These are phyloP conservation scores for Rosa persica DNA, from an alignment of 306 rosid species.

Conservation along the genomic window DNA sequence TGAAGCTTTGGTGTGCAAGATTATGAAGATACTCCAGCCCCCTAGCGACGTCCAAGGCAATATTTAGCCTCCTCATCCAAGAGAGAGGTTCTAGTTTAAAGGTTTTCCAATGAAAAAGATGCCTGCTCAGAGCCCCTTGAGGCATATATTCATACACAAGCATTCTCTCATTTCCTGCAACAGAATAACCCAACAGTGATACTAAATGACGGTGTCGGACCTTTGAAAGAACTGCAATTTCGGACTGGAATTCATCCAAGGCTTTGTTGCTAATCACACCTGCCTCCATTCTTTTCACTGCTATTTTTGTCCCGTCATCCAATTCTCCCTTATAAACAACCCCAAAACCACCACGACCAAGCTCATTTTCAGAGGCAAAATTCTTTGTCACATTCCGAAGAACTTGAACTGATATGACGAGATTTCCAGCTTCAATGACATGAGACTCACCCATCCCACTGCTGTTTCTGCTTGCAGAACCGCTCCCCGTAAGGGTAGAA, in stretches of 20 bases:
- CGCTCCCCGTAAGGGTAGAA: conserved; percentile 60
- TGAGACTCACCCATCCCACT: conserved; percentile 72
- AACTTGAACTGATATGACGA: conserved; percentile 86
- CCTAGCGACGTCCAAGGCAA: conserved; percentile 97
- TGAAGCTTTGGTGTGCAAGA: conserved; percentile 93
- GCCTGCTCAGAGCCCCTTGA: conserved; percentile 95
- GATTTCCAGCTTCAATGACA: conserved; percentile 87
- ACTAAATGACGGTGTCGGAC: conserved; percentile 97
- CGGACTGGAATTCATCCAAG: conserved; percentile 93
- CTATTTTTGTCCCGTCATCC: conserved; percentile 92
- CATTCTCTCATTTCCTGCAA: conserved; percentile 78
- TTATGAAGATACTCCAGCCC: conserved; percentile 96
- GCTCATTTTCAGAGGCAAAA: conserved; percentile 90
- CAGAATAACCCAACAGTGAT: conserved; percentile 79
- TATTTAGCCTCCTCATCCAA: conserved; percentile 92
- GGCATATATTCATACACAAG: conserved; percentile 95
- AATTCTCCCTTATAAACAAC: conserved; percentile 92
- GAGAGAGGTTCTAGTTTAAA: conserved; percentile 75
- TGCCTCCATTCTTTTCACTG: conserved; percentile 94
- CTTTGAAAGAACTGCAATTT: conserved; percentile 92
- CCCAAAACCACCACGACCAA: conserved; percentile 98
- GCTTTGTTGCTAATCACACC: conserved; percentile 78
- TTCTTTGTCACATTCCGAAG: conserved; percentile 80
- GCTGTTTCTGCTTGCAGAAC: conserved; percentile 63
- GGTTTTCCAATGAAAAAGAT: conserved; percentile 92